Base-by-base conservation (phyloP, 2,329 filamentous ascomycete species). In the Diaporthe citrichinensis region DNA sequence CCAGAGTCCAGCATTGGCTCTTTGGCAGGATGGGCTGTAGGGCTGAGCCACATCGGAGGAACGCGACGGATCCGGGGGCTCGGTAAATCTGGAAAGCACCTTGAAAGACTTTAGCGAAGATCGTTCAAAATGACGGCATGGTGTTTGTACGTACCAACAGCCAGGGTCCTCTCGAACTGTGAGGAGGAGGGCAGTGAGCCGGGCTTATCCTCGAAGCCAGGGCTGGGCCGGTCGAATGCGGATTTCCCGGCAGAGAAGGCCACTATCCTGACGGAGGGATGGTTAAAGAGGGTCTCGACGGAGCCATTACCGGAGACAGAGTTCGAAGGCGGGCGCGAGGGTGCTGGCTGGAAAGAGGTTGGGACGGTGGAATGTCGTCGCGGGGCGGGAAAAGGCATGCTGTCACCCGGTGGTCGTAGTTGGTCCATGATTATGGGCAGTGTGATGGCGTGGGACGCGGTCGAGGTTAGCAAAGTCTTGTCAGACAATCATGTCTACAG, bases 1-100 rank as follows among this genome's bases (percentile, higher is more conserved):
- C 94, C 44, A 98, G 94, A 82, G 94, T 97, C 96, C 96, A 98
- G 82, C 94, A 97, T 84, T 98, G 95, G 75, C 95, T 97, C 83
- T 95, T 95, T 34, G 94, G 95, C 71, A 98, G 86, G 77, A 98
- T 97, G 15, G 96, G 94, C 80, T 97, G 94, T 25, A 98, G 89
- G 23, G 96, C 93, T 73, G 91, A 92, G 76, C 94, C 94, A 78
- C 95, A 98, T 83, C 94, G 96, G 14, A 98, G 88, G 80, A 98
- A 98, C 17, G 95, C 94, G 23, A 97, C 94, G 14, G 95, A 95
- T 28, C 95, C 94, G 10, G 94, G 94, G 46, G 97, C 94, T 80
- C 94, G 93, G 82, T 98, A 98, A 78, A 98, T 95, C 78, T 93
- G 91, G 76, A 98, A 89, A 1, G 92, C 90, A 58, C 69, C 72